These are phyloP conservation scores for Poa pratensis DNA, from an alignment of 176 grass and related monocot species.

Conservation along the genomic window DNA sequence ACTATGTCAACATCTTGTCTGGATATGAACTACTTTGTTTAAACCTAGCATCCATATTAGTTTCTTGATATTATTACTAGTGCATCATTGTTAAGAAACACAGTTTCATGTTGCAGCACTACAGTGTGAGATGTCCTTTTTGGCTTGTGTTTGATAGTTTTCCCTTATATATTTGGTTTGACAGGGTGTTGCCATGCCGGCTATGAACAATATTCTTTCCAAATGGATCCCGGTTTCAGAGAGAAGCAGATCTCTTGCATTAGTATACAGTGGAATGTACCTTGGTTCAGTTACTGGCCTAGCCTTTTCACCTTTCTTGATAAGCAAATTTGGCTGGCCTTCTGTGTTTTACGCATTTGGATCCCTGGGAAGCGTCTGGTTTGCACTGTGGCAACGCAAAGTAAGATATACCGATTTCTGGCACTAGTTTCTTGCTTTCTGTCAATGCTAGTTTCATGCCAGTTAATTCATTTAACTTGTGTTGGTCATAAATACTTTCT, in stretches of 20 bases:
- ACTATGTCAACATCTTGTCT: not conserved
- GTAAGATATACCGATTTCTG: conserved; percentile 36
- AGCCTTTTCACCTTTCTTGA: conserved; percentile 85
- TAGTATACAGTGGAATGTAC: conserved; percentile 99
- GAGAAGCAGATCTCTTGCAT: conserved; percentile 93
- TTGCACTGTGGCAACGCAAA: conserved; percentile 78
- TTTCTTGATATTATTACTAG: not conserved
- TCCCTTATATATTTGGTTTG: conserved; percentile 31
- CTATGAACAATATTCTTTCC: conserved; percentile 97
- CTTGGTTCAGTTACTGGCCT: conserved; percentile 96
- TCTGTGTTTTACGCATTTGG: conserved; percentile 96
- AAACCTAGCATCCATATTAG: conserved; percentile 18
- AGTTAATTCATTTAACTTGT: not conserved
- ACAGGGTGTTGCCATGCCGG: conserved; percentile 97
- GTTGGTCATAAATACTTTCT: conserved; percentile 14
- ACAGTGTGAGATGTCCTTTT: not conserved
- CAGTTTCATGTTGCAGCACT: conserved; percentile 4
- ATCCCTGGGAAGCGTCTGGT: conserved; percentile 92
- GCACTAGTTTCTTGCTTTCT: not conserved
- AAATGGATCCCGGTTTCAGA: conserved; percentile 97
- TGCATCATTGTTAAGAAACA: not conserved
- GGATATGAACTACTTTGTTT: not conserved
- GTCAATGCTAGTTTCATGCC: not conserved
- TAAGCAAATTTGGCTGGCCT: conserved; percentile 91
- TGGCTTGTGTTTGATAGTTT: not conserved